Percentiles rank a stretch among this genome's conserved stretches.
Conservation (phyloP, 2,329 filamentous ascomycete genomes). For the Delphinella strobiligena region DNA sequence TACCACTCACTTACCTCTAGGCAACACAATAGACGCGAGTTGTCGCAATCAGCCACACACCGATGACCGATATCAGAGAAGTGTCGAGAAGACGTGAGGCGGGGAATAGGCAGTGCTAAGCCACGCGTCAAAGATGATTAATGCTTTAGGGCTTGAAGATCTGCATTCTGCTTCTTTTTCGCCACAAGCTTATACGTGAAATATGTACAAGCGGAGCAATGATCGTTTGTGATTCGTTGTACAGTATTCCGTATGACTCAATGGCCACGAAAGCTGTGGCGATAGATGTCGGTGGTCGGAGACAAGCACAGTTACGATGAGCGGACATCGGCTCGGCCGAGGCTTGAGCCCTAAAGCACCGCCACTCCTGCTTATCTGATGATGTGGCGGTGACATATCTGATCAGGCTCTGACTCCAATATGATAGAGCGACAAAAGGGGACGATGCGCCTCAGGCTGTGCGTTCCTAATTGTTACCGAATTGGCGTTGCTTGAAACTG, state of each 20-base stretch:
- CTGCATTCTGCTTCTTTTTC: neutral
- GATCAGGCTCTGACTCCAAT: too few relatives aligned
- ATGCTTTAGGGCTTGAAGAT: neutral
- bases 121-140: slow-evolving; percentile 2
- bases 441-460: too few relatives aligned
- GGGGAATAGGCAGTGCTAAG: slow-evolving; percentile 7
- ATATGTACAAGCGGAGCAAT: neutral
- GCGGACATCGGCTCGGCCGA: too few relatives aligned
- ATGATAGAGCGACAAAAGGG: too few relatives aligned
- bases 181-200: slow-evolving; percentile 5
- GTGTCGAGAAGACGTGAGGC: slow-evolving; percentile 2
- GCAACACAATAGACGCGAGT: slow-evolving; percentile 6
- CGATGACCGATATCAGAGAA: slow-evolving; percentile 1
- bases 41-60: neutral
- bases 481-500: too few relatives aligned
- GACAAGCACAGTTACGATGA: too few relatives aligned
- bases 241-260: neutral
- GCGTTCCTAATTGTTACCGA: too few relatives aligned
- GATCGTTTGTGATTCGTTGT: neutral
- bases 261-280: too few relatives aligned
- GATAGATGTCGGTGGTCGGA: neutral
- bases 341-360: too few relatives aligned
- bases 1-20: slow-evolving; percentile 3
- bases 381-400: too few relatives aligned
- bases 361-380: too few relatives aligned